Evolutionary conservation across 768 basidiomycete species (phyloP), one percentile per base, ranked within the genome.

Genomic region (Galerina marginata): DNA sequence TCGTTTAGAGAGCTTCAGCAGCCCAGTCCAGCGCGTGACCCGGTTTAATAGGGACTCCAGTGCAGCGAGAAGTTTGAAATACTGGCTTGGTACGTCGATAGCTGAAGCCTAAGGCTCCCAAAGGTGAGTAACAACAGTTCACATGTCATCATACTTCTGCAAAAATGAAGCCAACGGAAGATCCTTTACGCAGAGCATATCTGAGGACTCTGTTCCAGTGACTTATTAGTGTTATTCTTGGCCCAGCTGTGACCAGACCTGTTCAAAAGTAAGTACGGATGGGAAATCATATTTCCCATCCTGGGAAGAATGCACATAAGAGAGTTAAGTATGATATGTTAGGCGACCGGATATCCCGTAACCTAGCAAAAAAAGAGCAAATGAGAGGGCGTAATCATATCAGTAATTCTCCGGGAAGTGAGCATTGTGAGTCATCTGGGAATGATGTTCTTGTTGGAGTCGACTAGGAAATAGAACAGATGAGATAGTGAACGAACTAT

Each of bases 71-170:
- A 3, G 23, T 40, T 53, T 15, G 39, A 42, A 15, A 51, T 23
- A 47, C 26, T 51, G 50, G 12, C 50, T 42, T 15, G 6, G 12
- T 42, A 25, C 23, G 39, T 11, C 38, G 26, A 7, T 15, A 14
- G 15, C 6, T 16, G 23, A 25, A 53, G 3, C 12, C 9, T 23
- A 11, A 6, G 2, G 4, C 39, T 25, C 39, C 11, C 37, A 25
- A 42, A 11, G 51, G 29, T 40, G 51, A 53, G 42, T 15, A 23
- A 25, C 25, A 15, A 53, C 39, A 26, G 51, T 53, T 53, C 51
- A 53, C 51, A 53, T 53, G 51, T 20, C 51, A 53, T 33, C 12
- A 42, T 11, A 16, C 47, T 53, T 53, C 37, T 42, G 14, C 37
- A 53, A 23, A 26, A 38, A 12, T 53, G 50, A 20, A 38, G 4